These are phyloP conservation scores for Diplocarpon mali DNA, from an alignment of 2,329 filamentous ascomycete genomes.

Conservation along the genomic window DNA sequence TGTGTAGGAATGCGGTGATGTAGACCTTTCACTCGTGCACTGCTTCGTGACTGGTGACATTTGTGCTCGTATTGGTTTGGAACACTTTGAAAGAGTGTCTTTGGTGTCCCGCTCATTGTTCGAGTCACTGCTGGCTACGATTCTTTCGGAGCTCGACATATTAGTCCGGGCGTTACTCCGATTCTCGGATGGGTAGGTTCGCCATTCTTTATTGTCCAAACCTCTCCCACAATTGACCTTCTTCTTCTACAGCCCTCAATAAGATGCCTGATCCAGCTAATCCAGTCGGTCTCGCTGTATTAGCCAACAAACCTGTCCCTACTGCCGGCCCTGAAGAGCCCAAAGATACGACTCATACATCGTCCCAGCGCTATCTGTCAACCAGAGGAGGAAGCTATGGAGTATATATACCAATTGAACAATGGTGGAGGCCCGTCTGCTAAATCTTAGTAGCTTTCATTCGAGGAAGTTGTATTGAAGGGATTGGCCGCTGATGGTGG, in stretches of 20 bases:
- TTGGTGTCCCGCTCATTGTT: too few species aligned
- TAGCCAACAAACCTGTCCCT: slow-evolving; percentile 13
- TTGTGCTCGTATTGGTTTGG: too few species aligned
- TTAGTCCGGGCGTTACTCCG: neutral
- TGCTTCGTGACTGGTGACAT: too few species aligned
- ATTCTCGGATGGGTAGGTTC: neutral
- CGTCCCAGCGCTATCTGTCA: slow-evolving; percentile 50
- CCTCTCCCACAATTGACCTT: neutral
- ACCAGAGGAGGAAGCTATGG: slow-evolving; percentile 52
- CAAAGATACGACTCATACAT: slow-evolving; percentile 28
- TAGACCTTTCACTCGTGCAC: too few species aligned
- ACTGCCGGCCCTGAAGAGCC: slow-evolving; percentile 8
- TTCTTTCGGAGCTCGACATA: too few species aligned
- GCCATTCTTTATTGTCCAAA: neutral
- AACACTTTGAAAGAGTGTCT: too few species aligned
- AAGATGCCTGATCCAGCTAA: slow-evolving; percentile 14
- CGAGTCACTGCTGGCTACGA: too few species aligned
- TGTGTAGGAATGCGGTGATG: too few species aligned
- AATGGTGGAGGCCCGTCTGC: slow-evolving; percentile 8
- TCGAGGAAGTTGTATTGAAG: slow-evolving; percentile 65
- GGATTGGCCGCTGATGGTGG: slow-evolving; percentile 6
- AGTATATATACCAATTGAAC: slow-evolving; percentile 31
- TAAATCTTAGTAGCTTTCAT: slow-evolving; percentile 54
- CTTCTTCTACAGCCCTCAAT: neutral
- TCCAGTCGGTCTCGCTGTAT: slow-evolving; percentile 18